phyloP scores from a whole-genome alignment of 495 filamentous ascomycete genomes.

The Apodospora peruviana region DNA sequence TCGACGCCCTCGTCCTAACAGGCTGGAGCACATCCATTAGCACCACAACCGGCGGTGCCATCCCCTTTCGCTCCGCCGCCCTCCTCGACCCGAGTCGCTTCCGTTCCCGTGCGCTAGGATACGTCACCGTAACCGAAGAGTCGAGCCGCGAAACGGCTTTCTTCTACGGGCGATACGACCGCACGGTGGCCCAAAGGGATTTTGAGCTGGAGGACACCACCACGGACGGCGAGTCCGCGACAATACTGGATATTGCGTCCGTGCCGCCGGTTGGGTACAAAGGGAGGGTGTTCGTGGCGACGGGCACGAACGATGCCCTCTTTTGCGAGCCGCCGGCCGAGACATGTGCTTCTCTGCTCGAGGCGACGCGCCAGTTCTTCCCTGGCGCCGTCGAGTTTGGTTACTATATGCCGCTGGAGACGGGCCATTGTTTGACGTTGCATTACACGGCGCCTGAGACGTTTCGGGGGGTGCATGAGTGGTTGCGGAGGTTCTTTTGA shows the following conservation, averaged over 20 bases:
- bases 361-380: background rate
- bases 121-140: background rate
- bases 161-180: slow-evolving; percentile 3
- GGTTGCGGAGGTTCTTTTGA: background rate
- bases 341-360: background rate
- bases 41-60: background rate
- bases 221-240: slow-evolving; percentile 1
- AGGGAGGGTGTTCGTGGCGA: background rate
- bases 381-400: background rate
- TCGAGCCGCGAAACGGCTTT: background rate
- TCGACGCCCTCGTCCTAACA: slow-evolving; percentile 16
- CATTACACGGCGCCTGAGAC: slow-evolving; percentile 6
- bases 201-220: background rate
- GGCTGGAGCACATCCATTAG: slow-evolving; percentile 4
- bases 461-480: background rate
- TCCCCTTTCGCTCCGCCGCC: background rate
- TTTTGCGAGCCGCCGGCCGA: background rate
- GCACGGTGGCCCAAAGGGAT: background rate
- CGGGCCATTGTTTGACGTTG: slow-evolving; percentile 8
- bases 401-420: background rate
- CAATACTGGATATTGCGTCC: background rate
- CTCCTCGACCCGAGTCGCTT: background rate
- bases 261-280: background rate
- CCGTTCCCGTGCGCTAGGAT: background rate
- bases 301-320: background rate